Percentiles rank a stretch among this genome's conserved stretches.
phyloP scores from a whole-genome alignment of 2,329 filamentous ascomycete genomes.

The Colletotrichum sp. region DNA sequence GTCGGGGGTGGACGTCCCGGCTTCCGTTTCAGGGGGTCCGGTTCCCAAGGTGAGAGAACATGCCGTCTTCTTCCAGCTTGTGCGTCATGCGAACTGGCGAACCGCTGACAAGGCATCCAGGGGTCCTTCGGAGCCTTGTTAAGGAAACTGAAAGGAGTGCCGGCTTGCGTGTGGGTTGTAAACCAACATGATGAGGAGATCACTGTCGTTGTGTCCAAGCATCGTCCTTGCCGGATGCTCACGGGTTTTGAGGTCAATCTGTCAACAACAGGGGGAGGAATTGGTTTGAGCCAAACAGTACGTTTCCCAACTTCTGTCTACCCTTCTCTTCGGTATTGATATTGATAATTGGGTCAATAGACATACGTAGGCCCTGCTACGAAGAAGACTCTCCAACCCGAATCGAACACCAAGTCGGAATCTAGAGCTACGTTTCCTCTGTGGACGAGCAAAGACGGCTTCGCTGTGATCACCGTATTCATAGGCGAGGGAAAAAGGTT shows the following conservation, averaged over 20 bases:
- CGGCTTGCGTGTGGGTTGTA: neutral
- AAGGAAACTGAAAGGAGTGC: neutral
- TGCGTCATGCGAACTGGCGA: neutral
- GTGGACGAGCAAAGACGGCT: neutral
- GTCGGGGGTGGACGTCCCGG: neutral
- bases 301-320: accelerated
- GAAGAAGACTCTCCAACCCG: neutral
- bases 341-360: neutral
- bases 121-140: neutral
- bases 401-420: neutral
- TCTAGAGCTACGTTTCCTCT: neutral
- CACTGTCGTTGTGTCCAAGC: neutral
- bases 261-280: neutral
- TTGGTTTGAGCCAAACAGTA: neutral
- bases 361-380: neutral
- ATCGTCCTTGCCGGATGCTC: neutral
- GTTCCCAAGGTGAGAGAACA: neutral
- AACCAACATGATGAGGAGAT: neutral
- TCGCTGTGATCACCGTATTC: neutral
- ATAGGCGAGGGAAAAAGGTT: neutral
- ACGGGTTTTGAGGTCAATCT: neutral
- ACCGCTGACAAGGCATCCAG: neutral
- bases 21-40: neutral
- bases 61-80: neutral
- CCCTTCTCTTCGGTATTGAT: neutral